Conservation (phyloP, 805 yeast species). For the Torulaspora indica region DNA sequence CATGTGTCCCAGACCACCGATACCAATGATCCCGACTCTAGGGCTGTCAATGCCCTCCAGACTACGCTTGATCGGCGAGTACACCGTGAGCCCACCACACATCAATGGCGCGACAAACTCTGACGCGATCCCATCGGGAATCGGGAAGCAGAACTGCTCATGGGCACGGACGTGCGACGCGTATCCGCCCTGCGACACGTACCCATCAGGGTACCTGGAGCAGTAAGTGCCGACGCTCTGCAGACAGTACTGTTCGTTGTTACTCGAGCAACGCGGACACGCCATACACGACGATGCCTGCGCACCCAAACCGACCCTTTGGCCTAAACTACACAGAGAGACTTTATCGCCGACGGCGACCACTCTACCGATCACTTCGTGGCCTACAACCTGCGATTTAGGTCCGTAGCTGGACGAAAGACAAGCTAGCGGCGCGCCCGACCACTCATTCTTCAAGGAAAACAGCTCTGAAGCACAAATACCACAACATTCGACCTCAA, state of each 20-base stretch:
- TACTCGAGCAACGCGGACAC: conserved; percentile 54
- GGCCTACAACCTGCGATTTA: conserved; percentile 53
- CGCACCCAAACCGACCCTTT: conserved; percentile 80
- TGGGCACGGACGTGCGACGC: conserved; percentile 18
- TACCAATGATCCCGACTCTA: conserved; percentile 43
- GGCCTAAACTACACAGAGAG: conserved; percentile 52
- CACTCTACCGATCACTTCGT: conserved; percentile 61
- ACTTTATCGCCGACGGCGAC: conserved; percentile 57
- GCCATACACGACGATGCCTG: conserved; percentile 54
- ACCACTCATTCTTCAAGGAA: conserved; percentile 27
- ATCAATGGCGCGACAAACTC: conserved; percentile 48
- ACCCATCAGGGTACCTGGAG: conserved; percentile 31
- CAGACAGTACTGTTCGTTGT: conserved; percentile 56
- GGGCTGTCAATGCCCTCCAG: conserved; percentile 34
- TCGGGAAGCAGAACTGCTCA: conserved; percentile 42
- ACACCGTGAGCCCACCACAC: conserved; percentile 55
- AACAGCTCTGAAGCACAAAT: conserved; percentile 58
- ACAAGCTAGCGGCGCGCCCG: conserved; percentile 13
- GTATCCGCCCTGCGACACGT: conserved; percentile 30
- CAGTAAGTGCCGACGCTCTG: conserved; percentile 47
- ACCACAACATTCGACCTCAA: conserved; percentile 59
- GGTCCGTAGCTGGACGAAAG: conserved; percentile 14
- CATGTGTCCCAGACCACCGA: conserved; percentile 48
- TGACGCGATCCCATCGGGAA: conserved; percentile 45
- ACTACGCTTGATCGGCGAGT: conserved; percentile 41